These are phyloP conservation scores for Phoenix dactylifera DNA, from an alignment of 176 grass and related monocot species.

Conservation along the genomic window DNA sequence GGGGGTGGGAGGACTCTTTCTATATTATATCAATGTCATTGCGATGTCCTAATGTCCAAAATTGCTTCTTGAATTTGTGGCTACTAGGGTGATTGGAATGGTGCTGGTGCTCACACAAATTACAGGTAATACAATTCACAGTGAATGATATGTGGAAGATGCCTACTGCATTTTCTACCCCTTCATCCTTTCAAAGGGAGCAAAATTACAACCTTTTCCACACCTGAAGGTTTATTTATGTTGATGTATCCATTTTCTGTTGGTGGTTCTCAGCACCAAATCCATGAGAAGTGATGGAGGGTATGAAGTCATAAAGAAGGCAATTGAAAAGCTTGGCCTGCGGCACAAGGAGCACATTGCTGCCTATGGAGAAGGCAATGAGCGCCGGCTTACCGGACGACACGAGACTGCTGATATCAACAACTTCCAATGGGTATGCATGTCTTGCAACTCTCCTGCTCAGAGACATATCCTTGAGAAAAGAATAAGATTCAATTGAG, in stretches of 20 bases:
- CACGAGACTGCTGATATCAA: conserved; percentile 91
- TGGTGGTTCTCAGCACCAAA: conserved; percentile 40
- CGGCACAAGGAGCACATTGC: conserved; percentile 75
- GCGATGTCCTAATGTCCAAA: too few relatives aligned
- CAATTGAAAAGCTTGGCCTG: conserved; percentile 48
- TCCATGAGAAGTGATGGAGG: conserved; percentile 80
- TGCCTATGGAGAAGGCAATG: conserved; percentile 78
- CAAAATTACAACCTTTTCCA: background rate
- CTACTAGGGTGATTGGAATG: conserved; percentile 75
- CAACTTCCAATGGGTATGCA: conserved; percentile 63
- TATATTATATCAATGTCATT: too few relatives aligned
- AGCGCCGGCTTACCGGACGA: conserved; percentile 77
- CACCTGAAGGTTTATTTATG: background rate
- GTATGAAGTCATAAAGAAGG: conserved; percentile 67
- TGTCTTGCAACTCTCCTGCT: background rate
- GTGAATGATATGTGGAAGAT: background rate
- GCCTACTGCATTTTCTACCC: too few relatives aligned
- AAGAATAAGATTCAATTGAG: background rate
- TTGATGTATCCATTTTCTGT: background rate
- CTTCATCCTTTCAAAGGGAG: too few relatives aligned
- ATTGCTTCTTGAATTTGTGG: background rate
- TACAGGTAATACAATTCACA: conserved; percentile 36
- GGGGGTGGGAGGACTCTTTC: too few relatives aligned
- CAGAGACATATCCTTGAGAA: too few relatives aligned
- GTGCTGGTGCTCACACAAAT: conserved; percentile 82